Evolutionary conservation across 768 basidiomycete species (phyloP), one percentile per base, ranked within the genome.

Genomic region (Psilocybe sp.): DNA sequence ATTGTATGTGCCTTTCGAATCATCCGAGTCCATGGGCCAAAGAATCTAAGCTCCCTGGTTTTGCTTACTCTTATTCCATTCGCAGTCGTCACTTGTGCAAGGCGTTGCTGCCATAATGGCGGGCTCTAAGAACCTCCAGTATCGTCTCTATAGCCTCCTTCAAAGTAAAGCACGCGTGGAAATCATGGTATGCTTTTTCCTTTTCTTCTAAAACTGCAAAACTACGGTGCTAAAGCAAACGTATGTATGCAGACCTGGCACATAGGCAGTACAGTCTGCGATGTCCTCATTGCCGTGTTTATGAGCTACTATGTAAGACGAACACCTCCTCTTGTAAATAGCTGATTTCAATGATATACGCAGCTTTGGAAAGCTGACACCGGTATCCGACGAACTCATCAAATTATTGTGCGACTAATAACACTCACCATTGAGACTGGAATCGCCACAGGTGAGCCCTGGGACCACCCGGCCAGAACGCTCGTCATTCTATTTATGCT

Each of bases 371-470:
- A 19, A 5, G 37, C 51, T 6, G 35, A 40, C 19, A 28, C 23
- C 7, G 28, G 57, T 35, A n/a, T 56, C 52, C 47, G 44, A 12
- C 35, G 44, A 11, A 58, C 58, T 7, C 43, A 55, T 12, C 31
- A 41, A 2, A 19, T 50, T 5, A 34, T 63, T 10, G 39, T 19
- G 31, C 32, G 41, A 20, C 48, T 47, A 33, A 41, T 50, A 8
- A 51, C 59, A 40, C 48, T 61, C 13, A 55, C 52, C 9, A 48
- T 63, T 23, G 60, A 59, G 33, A 60, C 62, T 5, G 62, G 62
- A 8, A 31, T 57, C 4, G 33, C 54, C 14, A 54, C 52, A 38
- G 23, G 23, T 28, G 23, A 28, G 23, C 23, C 23, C 23, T 28
- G 23, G 23, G 7, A 7, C 23, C 23, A 28, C 23, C 23, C 7